Percentiles rank a stretch among this genome's conserved stretches.
Evolutionary conservation across 176 grass and related monocot genomes (phyloP).

Genomic region (Aegilops umbellulata): DNA sequence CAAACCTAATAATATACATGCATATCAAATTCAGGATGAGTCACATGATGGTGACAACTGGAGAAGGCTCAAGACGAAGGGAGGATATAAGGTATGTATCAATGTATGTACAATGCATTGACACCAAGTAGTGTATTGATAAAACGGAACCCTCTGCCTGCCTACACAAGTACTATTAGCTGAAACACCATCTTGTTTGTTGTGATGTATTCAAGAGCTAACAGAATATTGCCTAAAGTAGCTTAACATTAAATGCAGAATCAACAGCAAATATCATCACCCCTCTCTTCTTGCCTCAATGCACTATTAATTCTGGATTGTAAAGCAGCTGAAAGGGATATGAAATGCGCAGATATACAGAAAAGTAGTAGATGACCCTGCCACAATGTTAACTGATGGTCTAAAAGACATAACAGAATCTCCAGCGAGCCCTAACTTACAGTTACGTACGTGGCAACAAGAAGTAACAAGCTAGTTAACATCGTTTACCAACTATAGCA

Average conservation of each 20-base stretch:
- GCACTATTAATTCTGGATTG: neutral
- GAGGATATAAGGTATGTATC: constrained; percentile 5
- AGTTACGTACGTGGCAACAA: constrained; percentile 5
- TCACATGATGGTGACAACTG: constrained; percentile 23
- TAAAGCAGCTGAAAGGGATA: constrained; percentile 3
- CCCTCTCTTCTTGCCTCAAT: neutral
- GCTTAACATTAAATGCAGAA: constrained; percentile 4
- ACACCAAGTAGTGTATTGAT: neutral
- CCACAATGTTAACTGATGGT: neutral
- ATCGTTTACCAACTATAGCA: constrained; percentile 12
- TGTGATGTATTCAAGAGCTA: constrained; percentile 8
- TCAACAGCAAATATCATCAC: neutral
- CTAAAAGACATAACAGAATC: neutral
- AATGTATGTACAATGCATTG: constrained; percentile 2
- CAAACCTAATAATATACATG: constrained; percentile 5
- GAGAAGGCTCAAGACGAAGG: neutral
- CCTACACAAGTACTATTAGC: neutral
- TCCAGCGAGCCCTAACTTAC: neutral
- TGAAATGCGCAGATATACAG: neutral
- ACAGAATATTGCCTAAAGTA: neutral
- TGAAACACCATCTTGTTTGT: constrained; percentile 13
- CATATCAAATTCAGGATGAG: constrained; percentile 18
- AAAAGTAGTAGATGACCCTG: neutral
- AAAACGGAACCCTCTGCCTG: neutral
- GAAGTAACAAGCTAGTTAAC: constrained; percentile 4